Evolutionary conservation across 1,284 basidiomycete species (phyloP), one percentile per base, ranked within the genome.

Genomic region (Ganoderma lingzhi): DNA sequence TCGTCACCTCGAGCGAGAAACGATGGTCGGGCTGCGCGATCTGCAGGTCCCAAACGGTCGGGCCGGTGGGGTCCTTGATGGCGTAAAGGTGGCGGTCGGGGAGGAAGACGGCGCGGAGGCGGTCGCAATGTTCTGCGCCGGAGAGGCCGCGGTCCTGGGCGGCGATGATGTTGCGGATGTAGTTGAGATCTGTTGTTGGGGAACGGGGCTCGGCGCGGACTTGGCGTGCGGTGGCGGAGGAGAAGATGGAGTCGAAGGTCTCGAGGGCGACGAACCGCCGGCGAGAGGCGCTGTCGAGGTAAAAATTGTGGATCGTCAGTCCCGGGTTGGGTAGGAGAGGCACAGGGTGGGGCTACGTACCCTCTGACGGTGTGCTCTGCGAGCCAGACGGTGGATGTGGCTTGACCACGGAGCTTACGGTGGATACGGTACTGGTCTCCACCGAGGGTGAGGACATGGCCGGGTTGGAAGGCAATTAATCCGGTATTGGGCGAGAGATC

Each of bases 11-110:
- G 0, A 69, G 66, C 2, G 65, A 23, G 39, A 71, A 65, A 6
- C 41, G 32, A 0, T 15, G 6, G 12, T 32, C 58, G 1, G 48
- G 55, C 23, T 63, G 59, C 4, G 42, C 45, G 12, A 60, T 6
- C 23, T 65, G 68, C 3, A 68, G 63, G 35, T 65, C 55, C 53
- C 42, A 51, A 14, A 65, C n/a, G 1, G 64, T 68, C 23, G 66
- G 65, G 1, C 70, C 66, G 35, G 23, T 55, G 15, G 53, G 51
- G 14, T 37, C 44, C 63, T 53, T 64, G 53, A 64, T 39, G 53
- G 56, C 41, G 45, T 30, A 41, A 2, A 53, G 35, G 28, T 64
- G 63, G 23, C 17, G 51, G 23, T 53, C 63, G 1, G 39, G 23
- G 59, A 41, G 59, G 39, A 61, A 51, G 48, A 51, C 32, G 37